Evolutionary conservation across 2,329 filamentous ascomycete genomes (phyloP), one percentile per base, ranked within the genome.

Genomic region (Eutypa lata): DNA sequence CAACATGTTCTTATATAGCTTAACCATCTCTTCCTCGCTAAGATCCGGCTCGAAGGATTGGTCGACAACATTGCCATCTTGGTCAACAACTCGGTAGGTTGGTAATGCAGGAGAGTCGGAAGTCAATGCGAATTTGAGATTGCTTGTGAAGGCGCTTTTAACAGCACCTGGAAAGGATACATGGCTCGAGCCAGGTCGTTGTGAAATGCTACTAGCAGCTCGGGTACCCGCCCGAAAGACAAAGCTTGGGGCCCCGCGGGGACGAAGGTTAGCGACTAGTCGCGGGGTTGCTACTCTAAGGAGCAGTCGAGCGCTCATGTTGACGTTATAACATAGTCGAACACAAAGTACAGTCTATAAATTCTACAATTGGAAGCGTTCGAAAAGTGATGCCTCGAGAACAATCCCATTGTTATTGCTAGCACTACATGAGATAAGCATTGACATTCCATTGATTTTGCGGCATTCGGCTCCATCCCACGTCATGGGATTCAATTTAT

Each of bases 91-190:
- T 47, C 94, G 88, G 76, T 95, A 99, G 4, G 94, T 97, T 24
- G 92, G 85, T 66, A 99, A 88, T 5, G 91, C 87, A 33, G 85
- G 78, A 62, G 87, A 82, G 49, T 86, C 82, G 40, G 86, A 81
- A 1, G 92, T 89, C 48, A 83, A 82, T 51, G 90, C 83, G 71
- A 96, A 97, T 40, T 81, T 77, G 71, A 97, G 86, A 0, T 80
- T 78, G 59, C 83, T 87, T 4, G 90, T 96, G 72, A 99, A 99
- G 57, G 90, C 90, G 69, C 91, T 96, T 70, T 97, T 93, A 49
- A 97, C 79, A 1, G 94, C 94, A n/a, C 94, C 94, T 0, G 94
- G 94, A 61, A 99, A 99, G n/a, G 80, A 81, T 19, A 85, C 79
- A 60, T 77, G 76, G 48, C 76, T 74, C 1, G 81, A 77, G 53